phyloP scores from a whole-genome alignment of 805 yeast species.

The Lipomyces orientalis region DNA sequence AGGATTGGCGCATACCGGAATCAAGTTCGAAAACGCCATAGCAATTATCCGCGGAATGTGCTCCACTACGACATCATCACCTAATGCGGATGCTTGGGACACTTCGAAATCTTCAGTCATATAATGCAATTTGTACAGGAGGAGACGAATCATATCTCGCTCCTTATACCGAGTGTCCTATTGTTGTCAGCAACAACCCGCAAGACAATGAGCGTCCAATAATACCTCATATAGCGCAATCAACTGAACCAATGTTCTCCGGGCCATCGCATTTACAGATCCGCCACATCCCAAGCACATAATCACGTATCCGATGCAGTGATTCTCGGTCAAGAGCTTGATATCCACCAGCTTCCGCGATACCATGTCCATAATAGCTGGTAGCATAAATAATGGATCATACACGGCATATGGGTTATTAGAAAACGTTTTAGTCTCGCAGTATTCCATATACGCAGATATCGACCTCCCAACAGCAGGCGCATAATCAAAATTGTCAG shows the following conservation, averaged over 20 bases:
- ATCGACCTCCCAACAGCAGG: not conserved
- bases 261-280: slow-evolving; percentile 8
- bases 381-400: slow-evolving; percentile 29
- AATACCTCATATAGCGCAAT: slow-evolving; percentile 22
- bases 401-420: slow-evolving; percentile 17
- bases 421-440: not conserved
- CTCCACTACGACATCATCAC: not conserved
- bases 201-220: not conserved
- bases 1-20: slow-evolving; percentile 68
- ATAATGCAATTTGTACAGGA: slow-evolving; percentile 48
- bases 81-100: not conserved
- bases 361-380: slow-evolving; percentile 21
- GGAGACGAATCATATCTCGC: slow-evolving; percentile 58
- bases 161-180: slow-evolving; percentile 59
- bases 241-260: slow-evolving; percentile 4
- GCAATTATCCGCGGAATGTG: slow-evolving; percentile 56
- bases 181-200: slow-evolving; percentile 36
- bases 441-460: not conserved
- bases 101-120: not conserved
- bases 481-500: slow-evolving; percentile 65
- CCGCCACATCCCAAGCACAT: slow-evolving; percentile 40
- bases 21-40: slow-evolving; percentile 59
- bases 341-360: slow-evolving; percentile 52
- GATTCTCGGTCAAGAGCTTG: slow-evolving; percentile 61
- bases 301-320: slow-evolving; percentile 59